Evolutionary conservation across 352 stramenopile species (phyloP), one percentile per base, ranked within the genome.

Genomic region (Pythium phragmiticola): DNA sequence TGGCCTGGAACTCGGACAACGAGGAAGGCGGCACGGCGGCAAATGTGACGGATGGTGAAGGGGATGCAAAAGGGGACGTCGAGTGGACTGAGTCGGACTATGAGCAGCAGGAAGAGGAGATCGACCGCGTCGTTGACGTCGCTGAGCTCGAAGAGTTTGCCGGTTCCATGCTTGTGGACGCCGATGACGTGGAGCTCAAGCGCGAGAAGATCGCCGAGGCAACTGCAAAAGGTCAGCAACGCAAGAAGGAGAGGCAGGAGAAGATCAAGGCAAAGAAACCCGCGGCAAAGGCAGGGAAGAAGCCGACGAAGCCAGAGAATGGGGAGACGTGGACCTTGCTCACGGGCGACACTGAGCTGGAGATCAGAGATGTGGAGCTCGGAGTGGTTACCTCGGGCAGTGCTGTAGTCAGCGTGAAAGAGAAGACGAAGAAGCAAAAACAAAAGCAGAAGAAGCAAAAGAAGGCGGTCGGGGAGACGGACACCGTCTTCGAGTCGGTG

Each of bases 111-210:
- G 63, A 70, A 28, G 33, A 36, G 13, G 63, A 70, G 52, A 68
- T 72, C 23, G 65, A 72, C 28, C 47, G 28, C 46, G 65, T 60
- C 16, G 65, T 72, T 19, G 65, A 64, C 23, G 13, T 41, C 19
- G 48, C 52, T 4, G 65, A 52, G 55, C 55, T 65, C 30, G 28
- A 61, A 17, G 46, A 36, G 23, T 72, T 72, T 51, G 65, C 65
- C 55, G 65, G 65, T 1, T 62, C 65, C 11, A 68, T 72, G 65
- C 37, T 72, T 30, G 49, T 72, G 4, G 65, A 72, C 45, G 65
- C 59, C 7, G 65, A 68, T 54, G 65, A 72, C 51, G 48, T 68
- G 28, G 37, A 17, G 7, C 9, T 59, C 30, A 43, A 66, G 57
- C 63, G 63, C 21, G 63, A 66, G 45, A 39, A 14, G 51, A 47